phyloP scores from a whole-genome alignment of 192 early-diverging fungal species.

The Neocallimastix lanati region DNA sequence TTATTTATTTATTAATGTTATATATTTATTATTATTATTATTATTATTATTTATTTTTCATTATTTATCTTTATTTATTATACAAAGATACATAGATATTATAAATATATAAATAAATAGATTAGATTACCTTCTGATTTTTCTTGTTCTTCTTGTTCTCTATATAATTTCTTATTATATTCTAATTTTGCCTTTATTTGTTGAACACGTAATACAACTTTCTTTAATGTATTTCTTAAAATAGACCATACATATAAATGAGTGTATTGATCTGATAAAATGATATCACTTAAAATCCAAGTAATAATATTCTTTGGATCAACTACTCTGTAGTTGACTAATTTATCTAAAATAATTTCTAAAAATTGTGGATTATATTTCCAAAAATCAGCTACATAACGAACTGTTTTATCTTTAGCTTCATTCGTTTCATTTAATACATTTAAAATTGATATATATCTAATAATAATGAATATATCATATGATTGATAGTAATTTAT shows the following conservation, averaged over 20 bases:
- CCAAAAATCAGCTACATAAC: constrained; percentile 74
- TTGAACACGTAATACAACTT: constrained; percentile 62
- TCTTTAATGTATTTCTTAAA: constrained; percentile 61
- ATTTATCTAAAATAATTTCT: constrained; percentile 81
- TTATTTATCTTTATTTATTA: too few relatives aligned
- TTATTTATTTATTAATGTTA: too few relatives aligned
- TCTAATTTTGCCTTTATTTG: constrained; percentile 41
- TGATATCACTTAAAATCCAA: constrained; percentile 45
- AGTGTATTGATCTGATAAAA: neutral
- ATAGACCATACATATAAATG: constrained; percentile 70
- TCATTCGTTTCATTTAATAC: constrained; percentile 36
- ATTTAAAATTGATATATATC: constrained; percentile 45
- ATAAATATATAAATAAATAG: too few relatives aligned
- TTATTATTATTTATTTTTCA: too few relatives aligned
- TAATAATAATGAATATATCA: constrained; percentile 1
- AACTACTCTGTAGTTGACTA: constrained; percentile 86
- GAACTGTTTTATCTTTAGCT: constrained; percentile 51
- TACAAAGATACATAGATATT: too few relatives aligned
- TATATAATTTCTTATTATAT: constrained; percentile 6
- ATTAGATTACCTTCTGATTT: constrained; percentile 17
- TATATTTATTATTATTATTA: too few relatives aligned
- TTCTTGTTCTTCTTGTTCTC: constrained; percentile 9
- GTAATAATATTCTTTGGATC: constrained; percentile 62
- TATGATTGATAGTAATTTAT: too few relatives aligned
- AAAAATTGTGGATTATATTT: constrained; percentile 69